phyloP scores from a whole-genome alignment of 805 yeast genomes.

The Nakazawaea anatomiae region DNA sequence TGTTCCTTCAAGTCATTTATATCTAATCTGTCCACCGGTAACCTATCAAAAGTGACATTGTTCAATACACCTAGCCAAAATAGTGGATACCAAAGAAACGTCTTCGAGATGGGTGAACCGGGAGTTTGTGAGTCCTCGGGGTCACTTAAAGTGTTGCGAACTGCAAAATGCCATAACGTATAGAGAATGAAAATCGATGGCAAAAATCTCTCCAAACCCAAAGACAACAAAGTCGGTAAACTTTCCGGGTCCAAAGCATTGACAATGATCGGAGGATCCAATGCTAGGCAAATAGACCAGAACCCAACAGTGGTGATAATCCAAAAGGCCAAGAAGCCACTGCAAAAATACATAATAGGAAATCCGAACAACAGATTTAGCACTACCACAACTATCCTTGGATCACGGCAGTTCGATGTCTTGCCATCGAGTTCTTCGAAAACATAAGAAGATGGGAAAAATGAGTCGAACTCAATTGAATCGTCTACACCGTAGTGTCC shows the following conservation, averaged over 20 bases:
- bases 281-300: slow-evolving; percentile 72
- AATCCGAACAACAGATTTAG: slow-evolving; percentile 58
- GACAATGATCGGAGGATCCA: slow-evolving; percentile 72
- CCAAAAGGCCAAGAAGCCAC: slow-evolving; percentile 54
- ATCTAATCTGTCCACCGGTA: slow-evolving; percentile 84
- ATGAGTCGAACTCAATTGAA: slow-evolving; percentile 56
- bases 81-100: slow-evolving; percentile 66
- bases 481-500: slow-evolving; percentile 51
- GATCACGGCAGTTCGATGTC: slow-evolving; percentile 60
- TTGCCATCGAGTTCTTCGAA: slow-evolving; percentile 33
- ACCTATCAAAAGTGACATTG: slow-evolving; percentile 80
- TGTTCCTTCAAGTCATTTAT: slow-evolving; percentile 62
- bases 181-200: slow-evolving; percentile 70
- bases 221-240: slow-evolving; percentile 57
- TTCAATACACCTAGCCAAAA: slow-evolving; percentile 84
- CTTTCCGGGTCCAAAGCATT: slow-evolving; percentile 48
- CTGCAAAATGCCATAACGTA: slow-evolving; percentile 59
- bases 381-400: slow-evolving; percentile 49
- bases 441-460: slow-evolving; percentile 68
- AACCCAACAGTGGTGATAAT: slow-evolving; percentile 58
- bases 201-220: slow-evolving; percentile 66
- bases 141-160: slow-evolving; percentile 39
- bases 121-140: slow-evolving; percentile 9
- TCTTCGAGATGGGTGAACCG: slow-evolving; percentile 35
- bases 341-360: slow-evolving; percentile 49